Evolutionary conservation across 1,284 basidiomycete genomes (phyloP).

Genomic region (Trametes pubescens): DNA sequence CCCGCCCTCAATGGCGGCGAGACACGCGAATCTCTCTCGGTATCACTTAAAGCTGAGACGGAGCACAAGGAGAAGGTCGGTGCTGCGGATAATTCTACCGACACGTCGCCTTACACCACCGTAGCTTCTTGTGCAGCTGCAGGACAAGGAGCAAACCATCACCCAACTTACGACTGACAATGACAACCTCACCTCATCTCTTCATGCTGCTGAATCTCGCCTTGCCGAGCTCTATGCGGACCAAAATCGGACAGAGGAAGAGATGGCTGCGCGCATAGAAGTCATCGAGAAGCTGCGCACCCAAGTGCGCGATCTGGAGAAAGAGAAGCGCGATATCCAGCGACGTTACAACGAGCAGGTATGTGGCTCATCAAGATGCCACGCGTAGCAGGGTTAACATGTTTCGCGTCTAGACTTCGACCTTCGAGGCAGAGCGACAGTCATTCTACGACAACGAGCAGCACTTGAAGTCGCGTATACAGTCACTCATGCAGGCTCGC

Average conservation of each 20-base stretch:
- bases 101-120: conserved; percentile 19
- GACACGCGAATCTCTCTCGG: conserved; percentile 61
- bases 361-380: background rate
- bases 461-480: conserved; percentile 86
- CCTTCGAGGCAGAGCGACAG: conserved; percentile 86
- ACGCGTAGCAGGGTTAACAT: conserved; percentile 18
- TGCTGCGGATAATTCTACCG: conserved; percentile 20
- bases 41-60: conserved; percentile 74
- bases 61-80: conserved; percentile 82
- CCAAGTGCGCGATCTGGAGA: conserved; percentile 83
- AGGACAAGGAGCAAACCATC: conserved; percentile 79
- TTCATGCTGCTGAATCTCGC: conserved; percentile 71
- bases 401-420: conserved; percentile 59
- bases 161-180: conserved; percentile 68
- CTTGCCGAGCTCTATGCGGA: conserved; percentile 81
- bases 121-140: conserved; percentile 76
- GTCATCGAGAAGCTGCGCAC: conserved; percentile 78
- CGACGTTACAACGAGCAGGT: conserved; percentile 87
- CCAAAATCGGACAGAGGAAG: conserved; percentile 78
- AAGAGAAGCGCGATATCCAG: conserved; percentile 80
- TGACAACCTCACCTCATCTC: conserved; percentile 63
- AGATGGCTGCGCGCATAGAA: conserved; percentile 79
- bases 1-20: conserved; percentile 40
- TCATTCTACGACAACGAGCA: conserved; percentile 89
- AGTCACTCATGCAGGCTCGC: conserved; percentile 73